Evolutionary conservation across 768 basidiomycete genomes (phyloP), one percentile per base, ranked within the genome.

Genomic region (Chalciporus pseudorubinellus): DNA sequence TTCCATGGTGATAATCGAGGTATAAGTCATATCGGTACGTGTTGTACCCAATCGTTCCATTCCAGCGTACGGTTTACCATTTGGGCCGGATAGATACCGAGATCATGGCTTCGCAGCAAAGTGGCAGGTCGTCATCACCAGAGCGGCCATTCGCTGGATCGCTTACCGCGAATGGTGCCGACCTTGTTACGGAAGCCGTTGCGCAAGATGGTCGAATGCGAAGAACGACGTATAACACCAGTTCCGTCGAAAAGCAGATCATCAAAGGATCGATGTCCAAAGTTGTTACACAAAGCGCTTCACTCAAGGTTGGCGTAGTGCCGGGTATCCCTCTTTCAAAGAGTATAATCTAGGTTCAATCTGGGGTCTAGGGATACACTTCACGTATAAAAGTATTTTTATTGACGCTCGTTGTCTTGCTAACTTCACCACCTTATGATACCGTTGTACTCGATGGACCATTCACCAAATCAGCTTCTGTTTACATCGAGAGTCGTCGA

Each of bases 191-290:
- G 21, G 62, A 70, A 33, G 63, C 71, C 31, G 67, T 68, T 13
- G 71, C 66, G 22, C 71, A 73, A 28, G 69, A 79, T 18, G 59
- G 66, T 13, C 73, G 78, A 14, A 55, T 73, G 55, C 75, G 76
- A 14, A 72, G 75, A 48, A 69, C 71, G 2, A 72, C 67, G 5
- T 65, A 69, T 33, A 66, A 65, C 21, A 63, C 71, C n/a, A 68
- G 44, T 51, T 59, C 72, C 0, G 72, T 77, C 21, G 80, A 84
- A 46, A 79, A 77, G 59, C 71, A 73, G 28, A 69, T 77, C 56
- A 71, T 81, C 63, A 81, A 78, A 59, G 76, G 78, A 34, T 77
- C 81, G 18, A 78, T 82, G 75, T 72, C 74, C 16, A 80, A 81
- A 59, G 77, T 80, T 28, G 73, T 77, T 55, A 65, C 62, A 45